Evolutionary conservation across 225 moss, liverwort and hornwort species (phyloP).

Genomic region (Pleurozium schreberi): DNA sequence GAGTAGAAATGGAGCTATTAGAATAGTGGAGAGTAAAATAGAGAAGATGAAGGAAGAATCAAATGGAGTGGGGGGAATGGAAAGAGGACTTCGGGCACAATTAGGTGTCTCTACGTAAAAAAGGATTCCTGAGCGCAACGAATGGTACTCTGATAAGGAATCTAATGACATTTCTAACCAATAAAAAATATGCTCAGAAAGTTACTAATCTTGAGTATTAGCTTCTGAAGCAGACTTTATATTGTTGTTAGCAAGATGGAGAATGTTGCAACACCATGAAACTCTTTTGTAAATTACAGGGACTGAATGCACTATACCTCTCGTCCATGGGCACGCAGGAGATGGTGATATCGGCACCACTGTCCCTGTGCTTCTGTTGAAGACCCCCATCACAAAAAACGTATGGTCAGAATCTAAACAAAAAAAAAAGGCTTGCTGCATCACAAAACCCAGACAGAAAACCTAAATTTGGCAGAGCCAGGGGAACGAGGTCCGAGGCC

Average conservation of each 20-base stretch:
- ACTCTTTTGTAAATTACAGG: not conserved
- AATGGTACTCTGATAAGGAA: not conserved
- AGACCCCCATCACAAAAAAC: not conserved
- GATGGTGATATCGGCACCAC: conserved; percentile 74
- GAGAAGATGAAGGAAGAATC: not conserved
- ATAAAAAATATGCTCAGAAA: not conserved
- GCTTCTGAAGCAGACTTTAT: not conserved
- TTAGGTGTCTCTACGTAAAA: not conserved
- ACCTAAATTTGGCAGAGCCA: not conserved
- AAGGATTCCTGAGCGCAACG: no score
- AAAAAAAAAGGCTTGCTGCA: not conserved
- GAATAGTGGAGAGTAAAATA: not conserved
- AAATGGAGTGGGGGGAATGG: not conserved
- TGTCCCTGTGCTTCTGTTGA: conserved; percentile 70
- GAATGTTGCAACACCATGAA: not conserved
- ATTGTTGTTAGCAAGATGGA: not conserved
- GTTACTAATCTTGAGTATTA: not conserved
- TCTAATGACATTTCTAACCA: not conserved
- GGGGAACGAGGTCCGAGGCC: not conserved
- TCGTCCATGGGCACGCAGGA: conserved; percentile 82
- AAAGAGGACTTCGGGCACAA: not conserved
- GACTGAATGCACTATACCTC: conserved; percentile 14
- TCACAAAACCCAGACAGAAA: not conserved
- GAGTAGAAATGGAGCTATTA: not conserved
- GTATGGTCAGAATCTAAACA: not conserved